Percentiles rank a stretch among this genome's conserved stretches.
Evolutionary conservation across 2,329 filamentous ascomycete genomes (phyloP).

Genomic region (Cladophialophora exuberans): DNA sequence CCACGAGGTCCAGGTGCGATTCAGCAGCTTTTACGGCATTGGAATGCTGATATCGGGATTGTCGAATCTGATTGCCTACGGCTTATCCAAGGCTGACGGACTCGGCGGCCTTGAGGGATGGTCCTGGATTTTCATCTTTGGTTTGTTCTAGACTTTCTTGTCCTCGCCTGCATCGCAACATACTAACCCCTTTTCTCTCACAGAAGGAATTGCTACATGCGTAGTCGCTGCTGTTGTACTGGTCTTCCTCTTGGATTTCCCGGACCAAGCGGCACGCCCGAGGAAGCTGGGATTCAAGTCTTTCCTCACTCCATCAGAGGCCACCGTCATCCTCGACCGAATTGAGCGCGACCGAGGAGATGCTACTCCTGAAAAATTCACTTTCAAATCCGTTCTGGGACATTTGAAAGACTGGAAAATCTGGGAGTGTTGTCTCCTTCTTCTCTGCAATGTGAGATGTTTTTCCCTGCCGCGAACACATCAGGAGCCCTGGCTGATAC

Average conservation of each 20-base stretch:
- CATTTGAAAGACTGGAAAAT: slow-evolving; percentile 4
- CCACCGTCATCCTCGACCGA: background rate
- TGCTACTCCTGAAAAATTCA: background rate
- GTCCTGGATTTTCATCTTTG: slow-evolving; percentile 38
- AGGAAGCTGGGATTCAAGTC: background rate
- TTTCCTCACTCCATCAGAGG: background rate
- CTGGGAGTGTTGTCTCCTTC: slow-evolving; percentile 1
- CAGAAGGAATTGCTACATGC: background rate
- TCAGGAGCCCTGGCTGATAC: background rate
- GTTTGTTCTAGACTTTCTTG: background rate
- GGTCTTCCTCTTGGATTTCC: background rate
- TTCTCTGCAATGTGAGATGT: background rate
- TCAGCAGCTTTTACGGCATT: slow-evolving; percentile 30
- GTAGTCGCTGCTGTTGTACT: background rate
- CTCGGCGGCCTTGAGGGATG: slow-evolving; percentile 39
- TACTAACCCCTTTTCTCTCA: background rate
- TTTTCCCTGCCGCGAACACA: background rate
- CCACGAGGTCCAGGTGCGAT: slow-evolving; percentile 40
- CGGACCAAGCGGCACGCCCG: background rate
- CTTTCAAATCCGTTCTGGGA: background rate
- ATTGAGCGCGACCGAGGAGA: slow-evolving; percentile 4
- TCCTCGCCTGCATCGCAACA: background rate
- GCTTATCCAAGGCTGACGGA: slow-evolving; percentile 37
- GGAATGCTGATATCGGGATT: slow-evolving; percentile 34
- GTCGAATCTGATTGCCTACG: slow-evolving; percentile 42